A percentile compares a stretch with the other conserved stretches of the same genome.
phyloP scores from a whole-genome alignment of 2,329 filamentous ascomycete genomes.

The Chaetomium globosum region DNA sequence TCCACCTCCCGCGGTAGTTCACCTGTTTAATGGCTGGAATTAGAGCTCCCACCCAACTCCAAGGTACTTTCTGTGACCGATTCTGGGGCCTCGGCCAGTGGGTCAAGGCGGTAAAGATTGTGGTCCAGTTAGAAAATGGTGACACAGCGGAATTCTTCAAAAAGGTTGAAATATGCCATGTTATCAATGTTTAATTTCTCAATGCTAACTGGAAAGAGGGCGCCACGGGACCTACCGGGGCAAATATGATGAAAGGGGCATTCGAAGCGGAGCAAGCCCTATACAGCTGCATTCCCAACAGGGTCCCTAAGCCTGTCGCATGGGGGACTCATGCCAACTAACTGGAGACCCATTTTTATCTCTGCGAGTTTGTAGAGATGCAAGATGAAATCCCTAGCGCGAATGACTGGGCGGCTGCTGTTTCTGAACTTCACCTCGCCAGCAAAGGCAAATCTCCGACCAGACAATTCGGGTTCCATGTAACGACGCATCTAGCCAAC shows the following conservation, averaged over 20 bases:
- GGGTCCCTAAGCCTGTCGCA: conserved; percentile 32
- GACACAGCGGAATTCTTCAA: conserved; percentile 23
- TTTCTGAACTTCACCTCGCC: conserved; percentile 4
- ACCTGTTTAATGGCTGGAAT: too few relatives aligned
- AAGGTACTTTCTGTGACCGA: not conserved
- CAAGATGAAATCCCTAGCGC: not conserved
- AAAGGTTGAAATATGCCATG: too few relatives aligned
- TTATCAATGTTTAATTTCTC: too few relatives aligned
- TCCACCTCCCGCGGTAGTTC: too few relatives aligned
- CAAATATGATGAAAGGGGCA: conserved; percentile 26
- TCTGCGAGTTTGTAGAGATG: conserved; percentile 37
- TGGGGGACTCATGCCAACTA: conserved; percentile 32
- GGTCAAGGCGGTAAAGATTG: conserved; percentile 18
- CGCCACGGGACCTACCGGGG: conserved; percentile 20
- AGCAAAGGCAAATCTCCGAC: conserved; percentile 12
- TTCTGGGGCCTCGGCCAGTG: not conserved
- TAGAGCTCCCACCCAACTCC: conserved; percentile 7
- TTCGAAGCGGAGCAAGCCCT: conserved; percentile 34
- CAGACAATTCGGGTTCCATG: conserved; percentile 13
- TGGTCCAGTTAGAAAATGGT: conserved; percentile 24
- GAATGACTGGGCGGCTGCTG: not conserved
- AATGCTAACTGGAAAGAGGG: conserved; percentile 10
- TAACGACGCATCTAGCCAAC: conserved; percentile 8
- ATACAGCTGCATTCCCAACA: conserved; percentile 33
- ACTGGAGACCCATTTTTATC: conserved; percentile 35